A percentile compares a stretch with the other conserved stretches of the same genome.
These are phyloP conservation scores for Penicillium sp. DNA, from an alignment of 2,329 filamentous ascomycete species.

Conservation along the genomic window DNA sequence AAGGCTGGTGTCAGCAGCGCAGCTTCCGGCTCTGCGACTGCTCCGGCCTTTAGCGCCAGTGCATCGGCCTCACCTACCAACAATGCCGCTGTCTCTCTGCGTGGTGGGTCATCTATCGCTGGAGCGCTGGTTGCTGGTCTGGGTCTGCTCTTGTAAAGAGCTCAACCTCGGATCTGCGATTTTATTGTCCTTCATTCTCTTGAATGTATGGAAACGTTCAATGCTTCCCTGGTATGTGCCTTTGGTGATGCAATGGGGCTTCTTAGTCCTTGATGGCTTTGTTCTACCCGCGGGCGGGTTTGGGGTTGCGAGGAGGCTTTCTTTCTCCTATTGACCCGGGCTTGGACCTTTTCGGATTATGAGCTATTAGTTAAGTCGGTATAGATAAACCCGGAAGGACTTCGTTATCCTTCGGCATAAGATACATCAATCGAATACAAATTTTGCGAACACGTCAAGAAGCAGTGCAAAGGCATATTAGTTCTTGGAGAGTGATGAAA, in stretches of 20 bases:
- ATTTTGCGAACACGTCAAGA: too few species aligned
- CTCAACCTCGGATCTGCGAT: neutral
- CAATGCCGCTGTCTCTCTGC: conserved; percentile 25
- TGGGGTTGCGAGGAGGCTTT: neutral
- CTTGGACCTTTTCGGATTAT: conserved; percentile 5
- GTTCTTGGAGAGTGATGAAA: too few species aligned
- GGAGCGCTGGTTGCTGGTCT: conserved; percentile 25
- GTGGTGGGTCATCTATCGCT: conserved; percentile 23
- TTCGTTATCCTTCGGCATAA: conserved; percentile 25
- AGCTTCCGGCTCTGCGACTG: conserved; percentile 12
- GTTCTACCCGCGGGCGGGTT: conserved; percentile 1
- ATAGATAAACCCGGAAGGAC: conserved; percentile 22
- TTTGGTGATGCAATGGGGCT: neutral
- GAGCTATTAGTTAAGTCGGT: conserved; percentile 5
- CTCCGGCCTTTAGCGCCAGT: conserved; percentile 11
- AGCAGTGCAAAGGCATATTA: too few species aligned
- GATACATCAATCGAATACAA: neutral
- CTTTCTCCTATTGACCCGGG: neutral
- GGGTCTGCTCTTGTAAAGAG: conserved; percentile 24
- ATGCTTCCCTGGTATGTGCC: neutral
- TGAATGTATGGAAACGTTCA: conserved; percentile 3
- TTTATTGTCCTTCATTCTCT: neutral
- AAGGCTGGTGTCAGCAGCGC: conserved; percentile 12
- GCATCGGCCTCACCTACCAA: conserved; percentile 20
- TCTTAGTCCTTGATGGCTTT: neutral